A percentile compares a stretch with the other conserved stretches of the same genome.
phyloP scores from a whole-genome alignment of 2,329 filamentous ascomycete genomes.

The Ambrosiella xylebori region DNA sequence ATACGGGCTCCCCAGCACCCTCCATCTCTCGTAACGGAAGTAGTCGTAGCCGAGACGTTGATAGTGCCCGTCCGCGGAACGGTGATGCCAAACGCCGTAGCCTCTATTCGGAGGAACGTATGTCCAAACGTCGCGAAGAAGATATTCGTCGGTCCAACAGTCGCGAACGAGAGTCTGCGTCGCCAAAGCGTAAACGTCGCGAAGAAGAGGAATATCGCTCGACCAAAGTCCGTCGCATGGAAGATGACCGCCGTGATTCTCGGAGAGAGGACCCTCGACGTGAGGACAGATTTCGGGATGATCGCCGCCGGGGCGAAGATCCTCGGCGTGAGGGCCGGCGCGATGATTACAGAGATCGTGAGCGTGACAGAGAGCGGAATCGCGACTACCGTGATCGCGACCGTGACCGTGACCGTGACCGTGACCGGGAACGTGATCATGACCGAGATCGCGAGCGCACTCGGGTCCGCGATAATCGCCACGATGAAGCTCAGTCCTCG shows the following conservation, averaged over 20 bases:
- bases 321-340: constrained; percentile 18
- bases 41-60: constrained; percentile 33
- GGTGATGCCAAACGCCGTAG: constrained; percentile 46
- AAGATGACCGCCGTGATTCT: constrained; percentile 23
- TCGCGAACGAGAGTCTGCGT: constrained; percentile 22
- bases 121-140: constrained; percentile 36
- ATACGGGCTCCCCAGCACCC: constrained; percentile 52
- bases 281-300: constrained; percentile 11
- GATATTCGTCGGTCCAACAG: constrained; percentile 17
- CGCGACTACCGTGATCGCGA: constrained; percentile 16
- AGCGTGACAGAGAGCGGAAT: constrained; percentile 16
- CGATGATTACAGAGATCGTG: constrained; percentile 20
- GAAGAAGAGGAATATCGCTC: constrained; percentile 19
- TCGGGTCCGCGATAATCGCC: constrained; percentile 19
- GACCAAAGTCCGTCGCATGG: constrained; percentile 26
- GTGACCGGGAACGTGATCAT: constrained; percentile 14
- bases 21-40: constrained; percentile 26
- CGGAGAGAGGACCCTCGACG: constrained; percentile 13
- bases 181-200: constrained; percentile 13
- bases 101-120: constrained; percentile 24
- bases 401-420: constrained; percentile 14
- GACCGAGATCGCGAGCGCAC: constrained; percentile 17
- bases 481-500: constrained; percentile 37
- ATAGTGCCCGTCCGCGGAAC: constrained; percentile 19
- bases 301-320: constrained; percentile 16